Evolutionary conservation across 2,329 filamentous ascomycete species (phyloP).

Genomic region (Rutstroemia sp.): DNA sequence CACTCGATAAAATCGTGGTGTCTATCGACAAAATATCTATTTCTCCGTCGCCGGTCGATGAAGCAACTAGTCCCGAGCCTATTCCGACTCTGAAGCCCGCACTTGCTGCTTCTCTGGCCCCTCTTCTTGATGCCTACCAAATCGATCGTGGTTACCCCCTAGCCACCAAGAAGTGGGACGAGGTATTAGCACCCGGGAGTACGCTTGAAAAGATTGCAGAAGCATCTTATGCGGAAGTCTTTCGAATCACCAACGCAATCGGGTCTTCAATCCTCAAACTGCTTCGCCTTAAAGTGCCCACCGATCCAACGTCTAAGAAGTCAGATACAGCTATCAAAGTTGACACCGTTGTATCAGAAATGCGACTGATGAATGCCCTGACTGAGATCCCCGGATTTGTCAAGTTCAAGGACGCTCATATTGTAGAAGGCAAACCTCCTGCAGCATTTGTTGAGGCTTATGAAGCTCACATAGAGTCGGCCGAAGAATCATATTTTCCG

Average conservation of each 20-base stretch:
- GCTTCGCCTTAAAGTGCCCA: conserved; percentile 41
- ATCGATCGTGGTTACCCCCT: conserved; percentile 13
- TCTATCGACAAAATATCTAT: too few species aligned
- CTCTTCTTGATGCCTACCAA: conserved; percentile 18
- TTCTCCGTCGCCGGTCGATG: too few species aligned
- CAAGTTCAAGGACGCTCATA: conserved; percentile 56
- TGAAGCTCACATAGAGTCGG: neutral
- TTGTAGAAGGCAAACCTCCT: conserved; percentile 49
- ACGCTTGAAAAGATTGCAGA: conserved; percentile 57
- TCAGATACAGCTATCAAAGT: conserved; percentile 19
- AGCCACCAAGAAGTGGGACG: conserved; percentile 37
- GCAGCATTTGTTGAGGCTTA: conserved; percentile 49
- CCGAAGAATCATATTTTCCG: conserved; percentile 48
- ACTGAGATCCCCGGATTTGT: conserved; percentile 59
- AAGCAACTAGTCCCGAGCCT: neutral
- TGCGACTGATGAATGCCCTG: conserved; percentile 56
- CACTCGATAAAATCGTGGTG: too few species aligned
- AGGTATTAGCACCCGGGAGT: conserved; percentile 47
- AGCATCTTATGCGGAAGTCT: conserved; percentile 60
- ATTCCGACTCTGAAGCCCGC: neutral
- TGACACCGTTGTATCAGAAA: conserved; percentile 49
- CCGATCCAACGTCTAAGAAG: conserved; percentile 15
- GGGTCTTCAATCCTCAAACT: conserved; percentile 60
- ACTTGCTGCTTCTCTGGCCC: conserved; percentile 11
- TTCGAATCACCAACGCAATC: conserved; percentile 50